Conservation (phyloP, 2,329 filamentous ascomycete species). For the Corniculantispora saksenae region DNA sequence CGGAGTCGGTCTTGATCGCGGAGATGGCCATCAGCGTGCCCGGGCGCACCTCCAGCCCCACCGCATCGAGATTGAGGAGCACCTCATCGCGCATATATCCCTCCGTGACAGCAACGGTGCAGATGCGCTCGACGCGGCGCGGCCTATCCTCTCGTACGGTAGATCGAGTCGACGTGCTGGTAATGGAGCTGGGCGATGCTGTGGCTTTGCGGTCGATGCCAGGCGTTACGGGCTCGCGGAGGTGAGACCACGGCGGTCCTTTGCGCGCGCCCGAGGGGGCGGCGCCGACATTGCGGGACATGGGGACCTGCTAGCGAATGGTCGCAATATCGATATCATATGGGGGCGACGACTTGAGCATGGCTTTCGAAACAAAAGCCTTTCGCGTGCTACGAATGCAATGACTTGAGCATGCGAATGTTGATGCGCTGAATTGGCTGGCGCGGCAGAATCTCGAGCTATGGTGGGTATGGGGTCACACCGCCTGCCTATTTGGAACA, state of each 20-base stretch:
- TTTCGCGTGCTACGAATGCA: background rate
- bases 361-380: conserved; percentile 1
- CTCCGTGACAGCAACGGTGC: conserved; percentile 66
- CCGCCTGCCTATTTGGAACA: conserved; percentile 29
- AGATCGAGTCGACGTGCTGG: conserved; percentile 52
- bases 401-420: conserved; percentile 6
- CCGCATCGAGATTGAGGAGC: conserved; percentile 72
- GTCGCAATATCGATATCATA: conserved; percentile 21
- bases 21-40: conserved; percentile 75
- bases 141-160: conserved; percentile 41
- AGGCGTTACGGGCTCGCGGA: conserved; percentile 53
- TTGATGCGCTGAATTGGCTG: conserved; percentile 22
- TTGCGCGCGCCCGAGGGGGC: conserved; percentile 46
- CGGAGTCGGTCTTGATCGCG: conserved; percentile 54
- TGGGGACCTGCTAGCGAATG: conserved; percentile 27
- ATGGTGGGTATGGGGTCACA: conserved; percentile 15
- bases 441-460: conserved; percentile 31
- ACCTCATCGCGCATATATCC: conserved; percentile 77
- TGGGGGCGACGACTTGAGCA: conserved; percentile 19
- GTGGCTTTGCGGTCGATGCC: conserved; percentile 40
- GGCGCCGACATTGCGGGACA: conserved; percentile 44
- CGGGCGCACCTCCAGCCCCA: conserved; percentile 62
- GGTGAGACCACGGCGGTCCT: conserved; percentile 52
- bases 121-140: conserved; percentile 46
- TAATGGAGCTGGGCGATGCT: conserved; percentile 47